Percentiles rank a stretch among this genome's conserved stretches.
These are phyloP conservation scores for Glycine soja DNA, from an alignment of 306 rosid genomes.

Conservation along the genomic window DNA sequence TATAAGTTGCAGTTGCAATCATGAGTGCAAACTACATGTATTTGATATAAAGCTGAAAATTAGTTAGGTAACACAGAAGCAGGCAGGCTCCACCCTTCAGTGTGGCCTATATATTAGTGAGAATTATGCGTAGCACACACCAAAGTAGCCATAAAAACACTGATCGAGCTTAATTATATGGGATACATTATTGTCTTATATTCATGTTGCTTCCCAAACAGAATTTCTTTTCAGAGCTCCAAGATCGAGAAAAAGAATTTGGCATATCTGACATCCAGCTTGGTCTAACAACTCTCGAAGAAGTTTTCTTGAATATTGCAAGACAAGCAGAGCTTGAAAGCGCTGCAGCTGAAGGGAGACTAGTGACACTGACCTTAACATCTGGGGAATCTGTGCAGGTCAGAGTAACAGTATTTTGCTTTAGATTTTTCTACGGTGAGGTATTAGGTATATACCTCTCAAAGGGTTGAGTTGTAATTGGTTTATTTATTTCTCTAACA, in stretches of 20 bases:
- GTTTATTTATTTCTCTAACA: no score
- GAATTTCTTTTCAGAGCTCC: conserved; percentile 77
- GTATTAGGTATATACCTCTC: background rate
- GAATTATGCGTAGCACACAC: background rate
- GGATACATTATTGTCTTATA: conserved; percentile 15
- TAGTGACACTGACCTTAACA: conserved; percentile 64
- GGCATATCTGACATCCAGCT: conserved; percentile 85
- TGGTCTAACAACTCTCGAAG: conserved; percentile 87
- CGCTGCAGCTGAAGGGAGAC: conserved; percentile 78
- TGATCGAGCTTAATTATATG: conserved; percentile 7
- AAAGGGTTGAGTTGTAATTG: no score
- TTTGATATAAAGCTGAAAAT: conserved; percentile 11
- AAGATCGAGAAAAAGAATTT: conserved; percentile 70
- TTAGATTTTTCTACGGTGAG: background rate
- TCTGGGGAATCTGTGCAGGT: conserved; percentile 70
- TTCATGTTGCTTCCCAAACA: conserved; percentile 49
- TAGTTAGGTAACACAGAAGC: background rate
- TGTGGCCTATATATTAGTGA: background rate
- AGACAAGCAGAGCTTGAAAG: conserved; percentile 82
- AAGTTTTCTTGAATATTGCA: conserved; percentile 91
- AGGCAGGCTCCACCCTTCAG: background rate
- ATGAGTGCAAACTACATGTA: background rate
- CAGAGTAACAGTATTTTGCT: conserved; percentile 36
- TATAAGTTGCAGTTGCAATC: background rate
- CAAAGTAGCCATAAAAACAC: conserved; percentile 9